Percentiles rank a stretch among this genome's conserved stretches.
These are phyloP conservation scores for Jaapia argillacea DNA, from an alignment of 768 basidiomycete genomes.

Conservation along the genomic window DNA sequence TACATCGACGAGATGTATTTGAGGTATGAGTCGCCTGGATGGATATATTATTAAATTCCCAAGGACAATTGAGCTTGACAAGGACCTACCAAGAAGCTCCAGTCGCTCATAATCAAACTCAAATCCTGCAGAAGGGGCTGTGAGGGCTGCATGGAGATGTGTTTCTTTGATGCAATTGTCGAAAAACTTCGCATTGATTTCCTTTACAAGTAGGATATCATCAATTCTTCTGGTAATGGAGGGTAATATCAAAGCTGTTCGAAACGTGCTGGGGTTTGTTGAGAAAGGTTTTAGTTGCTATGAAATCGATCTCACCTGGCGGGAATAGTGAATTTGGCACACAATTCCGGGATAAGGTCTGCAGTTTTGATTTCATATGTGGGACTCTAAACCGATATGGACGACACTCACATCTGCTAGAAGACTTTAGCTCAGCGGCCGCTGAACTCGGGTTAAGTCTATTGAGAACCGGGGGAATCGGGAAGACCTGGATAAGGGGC, in stretches of 20 bases:
- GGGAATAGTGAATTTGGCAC: slow-evolving; percentile 59
- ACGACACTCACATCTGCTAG: slow-evolving; percentile 34
- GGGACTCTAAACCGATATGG: slow-evolving; percentile 9
- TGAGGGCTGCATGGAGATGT: slow-evolving; percentile 55
- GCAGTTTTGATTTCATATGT: slow-evolving; percentile 4
- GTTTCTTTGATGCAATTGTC: slow-evolving; percentile 49
- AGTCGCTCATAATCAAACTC: slow-evolving; percentile 79
- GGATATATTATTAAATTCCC: background rate
- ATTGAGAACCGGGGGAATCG: slow-evolving; percentile 41
- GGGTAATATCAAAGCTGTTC: slow-evolving; percentile 62
- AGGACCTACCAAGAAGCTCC: slow-evolving; percentile 69
- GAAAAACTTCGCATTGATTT: slow-evolving; percentile 66
- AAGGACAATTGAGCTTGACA: slow-evolving; percentile 2
- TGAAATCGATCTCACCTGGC: slow-evolving; percentile 40
- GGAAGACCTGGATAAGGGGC: slow-evolving; percentile 61
- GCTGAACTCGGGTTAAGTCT: slow-evolving; percentile 45
- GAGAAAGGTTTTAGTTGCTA: background rate
- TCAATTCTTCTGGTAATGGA: slow-evolving; percentile 68
- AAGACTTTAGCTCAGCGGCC: slow-evolving; percentile 26
- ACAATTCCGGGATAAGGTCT: slow-evolving; percentile 85
- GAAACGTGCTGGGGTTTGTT: slow-evolving; percentile 40
- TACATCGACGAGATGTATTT: slow-evolving; percentile 72
- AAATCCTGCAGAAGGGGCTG: slow-evolving; percentile 56
- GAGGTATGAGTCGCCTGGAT: slow-evolving; percentile 68
- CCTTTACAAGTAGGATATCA: slow-evolving; percentile 64